These are phyloP conservation scores for Penicillium sp. DNA, from an alignment of 2,329 filamentous ascomycete species.

Conservation along the genomic window DNA sequence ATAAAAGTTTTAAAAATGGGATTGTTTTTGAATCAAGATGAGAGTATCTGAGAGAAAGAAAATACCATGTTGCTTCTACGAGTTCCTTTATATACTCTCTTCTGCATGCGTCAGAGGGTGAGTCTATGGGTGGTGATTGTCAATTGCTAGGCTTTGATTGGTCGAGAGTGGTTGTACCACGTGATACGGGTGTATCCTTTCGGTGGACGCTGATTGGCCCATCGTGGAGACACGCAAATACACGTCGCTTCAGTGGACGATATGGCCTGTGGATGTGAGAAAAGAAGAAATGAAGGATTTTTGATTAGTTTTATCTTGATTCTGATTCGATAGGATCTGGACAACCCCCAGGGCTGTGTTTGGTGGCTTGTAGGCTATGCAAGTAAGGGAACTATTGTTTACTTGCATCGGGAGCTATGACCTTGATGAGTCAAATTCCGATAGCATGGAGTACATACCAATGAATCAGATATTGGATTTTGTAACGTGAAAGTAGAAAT, in stretches of 20 bases:
- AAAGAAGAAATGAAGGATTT: neutral
- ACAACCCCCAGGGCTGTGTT: neutral
- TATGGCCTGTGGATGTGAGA: neutral
- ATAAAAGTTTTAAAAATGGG: neutral
- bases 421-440: neutral
- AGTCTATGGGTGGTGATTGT: constrained; percentile 17
- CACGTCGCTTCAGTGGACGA: neutral
- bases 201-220: constrained; percentile 13
- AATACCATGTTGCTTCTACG: neutral
- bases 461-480: neutral
- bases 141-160: constrained; percentile 29
- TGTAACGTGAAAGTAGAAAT: neutral
- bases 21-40: neutral
- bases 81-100: constrained; percentile 13
- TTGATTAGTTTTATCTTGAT: constrained; percentile 11
- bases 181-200: constrained; percentile 4
- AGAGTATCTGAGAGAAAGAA: neutral
- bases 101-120: constrained; percentile 18
- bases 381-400: constrained; percentile 1
- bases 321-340: constrained; percentile 12
- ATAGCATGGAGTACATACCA: neutral
- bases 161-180: neutral
- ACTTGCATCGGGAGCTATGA: neutral
- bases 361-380: neutral
- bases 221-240: neutral